Evolutionary conservation across 1,284 basidiomycete species (phyloP), one percentile per base, ranked within the genome.

Genomic region (Puccinia coronata): DNA sequence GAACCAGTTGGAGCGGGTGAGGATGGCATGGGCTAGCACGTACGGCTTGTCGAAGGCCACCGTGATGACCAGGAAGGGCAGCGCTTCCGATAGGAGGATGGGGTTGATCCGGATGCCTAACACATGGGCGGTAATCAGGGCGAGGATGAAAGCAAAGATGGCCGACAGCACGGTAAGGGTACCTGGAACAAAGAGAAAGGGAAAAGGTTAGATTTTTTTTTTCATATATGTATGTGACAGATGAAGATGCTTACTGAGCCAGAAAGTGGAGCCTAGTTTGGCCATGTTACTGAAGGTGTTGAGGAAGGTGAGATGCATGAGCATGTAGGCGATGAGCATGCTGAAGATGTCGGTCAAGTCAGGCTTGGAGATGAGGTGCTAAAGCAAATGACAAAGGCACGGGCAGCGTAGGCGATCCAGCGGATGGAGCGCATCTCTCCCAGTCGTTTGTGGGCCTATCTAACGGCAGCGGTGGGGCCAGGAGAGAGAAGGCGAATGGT

Each of bases 41-140:
- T 96, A 92, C 0, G 96, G 96, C 87, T 99, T 99, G 87, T 99
- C 96, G 86, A 98, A 99, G 18, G 96, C 96, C 81, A 99, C 92
- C 0, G 94, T 96, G 87, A 97, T 97, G 61, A 99, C 96, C 53
- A 99, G 89, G 91, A n/a, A 99, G 0, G 96, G 96, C 1, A 99
- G 89, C 0, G 96, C 96, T 87, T 99, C 97, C 20, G 94, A 95
- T 47, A 99, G 89, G 23, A 92, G 91, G 81, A 99, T 92, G 1
- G 94, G n/a, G n/a, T n/a, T n/a, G n/a, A n/a, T n/a, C n/a, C n/a
- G n/a, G n/a, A n/a, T n/a, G n/a, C n/a, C n/a, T n/a, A n/a, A n/a
- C n/a, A n/a, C n/a, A n/a, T n/a, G n/a, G n/a, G n/a, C n/a, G n/a
- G n/a, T n/a, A n/a, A n/a, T n/a, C n/a, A n/a, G n/a, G n/a, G n/a